Conservation (phyloP, 345 rosid genomes). For the Gynandropsis gynandra region DNA sequence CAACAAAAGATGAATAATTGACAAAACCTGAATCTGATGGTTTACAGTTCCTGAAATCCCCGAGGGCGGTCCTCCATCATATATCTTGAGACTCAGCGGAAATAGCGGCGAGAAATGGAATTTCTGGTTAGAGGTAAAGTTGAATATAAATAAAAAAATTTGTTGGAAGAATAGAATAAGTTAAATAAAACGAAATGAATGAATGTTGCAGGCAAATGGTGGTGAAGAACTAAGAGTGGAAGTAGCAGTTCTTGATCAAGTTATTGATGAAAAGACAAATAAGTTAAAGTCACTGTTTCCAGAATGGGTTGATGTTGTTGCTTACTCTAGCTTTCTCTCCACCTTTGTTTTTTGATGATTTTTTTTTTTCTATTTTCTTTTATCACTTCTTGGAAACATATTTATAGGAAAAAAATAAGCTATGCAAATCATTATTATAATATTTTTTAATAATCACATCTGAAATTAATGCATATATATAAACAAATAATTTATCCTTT, state of each 20-base stretch:
- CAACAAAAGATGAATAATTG: background rate
- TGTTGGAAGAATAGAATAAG: background rate
- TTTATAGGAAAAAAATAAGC: too few relatives aligned
- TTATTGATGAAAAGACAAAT: conserved; percentile 46
- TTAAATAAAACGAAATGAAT: background rate
- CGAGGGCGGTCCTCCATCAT: conserved; percentile 70
- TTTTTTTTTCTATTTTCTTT: background rate
- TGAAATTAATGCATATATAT: too few relatives aligned
- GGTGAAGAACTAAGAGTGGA: conserved; percentile 55
- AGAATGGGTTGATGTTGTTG: conserved; percentile 66
- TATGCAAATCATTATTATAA: too few relatives aligned
- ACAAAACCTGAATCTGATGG: conserved; percentile 1
- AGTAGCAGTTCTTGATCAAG: conserved; percentile 76
- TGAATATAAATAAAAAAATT: too few relatives aligned
- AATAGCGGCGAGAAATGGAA: conserved; percentile 62
- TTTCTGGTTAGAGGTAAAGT: conserved; percentile 83
- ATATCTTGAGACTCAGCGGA: conserved; percentile 81
- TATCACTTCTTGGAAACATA: too few relatives aligned
- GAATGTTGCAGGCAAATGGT: conserved; percentile 44
- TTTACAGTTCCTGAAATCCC: conserved; percentile 56
- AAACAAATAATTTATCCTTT: too few relatives aligned
- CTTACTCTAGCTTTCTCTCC: conserved; percentile 70
- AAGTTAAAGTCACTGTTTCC: conserved; percentile 70
- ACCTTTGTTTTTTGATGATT: conserved; percentile 45
- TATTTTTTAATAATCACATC: too few relatives aligned